Percentiles rank a stretch among this genome's conserved stretches.
phyloP scores from a whole-genome alignment of 1,284 basidiomycete species.

The Takashimella koratensis region DNA sequence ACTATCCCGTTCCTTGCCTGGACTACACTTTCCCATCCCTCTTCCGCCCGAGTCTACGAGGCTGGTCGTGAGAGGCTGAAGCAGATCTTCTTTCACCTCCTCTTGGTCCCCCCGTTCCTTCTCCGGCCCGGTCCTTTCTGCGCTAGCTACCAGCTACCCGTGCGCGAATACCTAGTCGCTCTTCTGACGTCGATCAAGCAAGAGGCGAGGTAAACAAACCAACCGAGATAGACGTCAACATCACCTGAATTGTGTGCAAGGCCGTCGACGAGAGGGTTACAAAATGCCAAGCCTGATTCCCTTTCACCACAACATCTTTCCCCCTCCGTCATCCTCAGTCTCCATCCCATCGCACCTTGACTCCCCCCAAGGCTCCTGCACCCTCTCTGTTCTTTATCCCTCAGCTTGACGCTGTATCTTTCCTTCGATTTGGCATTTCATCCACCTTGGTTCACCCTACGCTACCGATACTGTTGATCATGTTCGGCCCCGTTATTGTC shows the following conservation, averaged over 20 bases:
- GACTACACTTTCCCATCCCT: background rate
- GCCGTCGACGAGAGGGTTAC: background rate
- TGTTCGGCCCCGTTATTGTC: slow-evolving; percentile 18
- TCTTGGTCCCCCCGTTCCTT: too few species aligned
- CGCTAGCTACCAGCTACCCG: too few species aligned
- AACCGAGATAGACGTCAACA: too few species aligned
- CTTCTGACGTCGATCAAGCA: too few species aligned
- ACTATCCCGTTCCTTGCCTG: background rate
- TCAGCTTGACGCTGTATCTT: background rate
- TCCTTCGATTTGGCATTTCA: slow-evolving; percentile 8
- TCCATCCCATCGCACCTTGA: background rate
- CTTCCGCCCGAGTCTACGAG: background rate
- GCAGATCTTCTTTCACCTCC: too few species aligned
- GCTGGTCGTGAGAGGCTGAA: background rate
- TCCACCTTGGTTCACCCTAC: slow-evolving; percentile 5
- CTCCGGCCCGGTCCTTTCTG: too few species aligned
- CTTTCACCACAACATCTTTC: background rate
- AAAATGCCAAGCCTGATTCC: background rate
- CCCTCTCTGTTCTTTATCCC: background rate
- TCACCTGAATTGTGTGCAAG: too few species aligned
- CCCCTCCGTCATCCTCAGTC: background rate
- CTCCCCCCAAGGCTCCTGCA: too few species aligned
- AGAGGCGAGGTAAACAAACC: too few species aligned
- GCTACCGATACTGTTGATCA: slow-evolving; percentile 5
- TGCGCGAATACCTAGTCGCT: too few species aligned